Evolutionary conservation across 75 land plant genomes (phyloP).

Genomic region (Isoetes taiwanensis): DNA sequence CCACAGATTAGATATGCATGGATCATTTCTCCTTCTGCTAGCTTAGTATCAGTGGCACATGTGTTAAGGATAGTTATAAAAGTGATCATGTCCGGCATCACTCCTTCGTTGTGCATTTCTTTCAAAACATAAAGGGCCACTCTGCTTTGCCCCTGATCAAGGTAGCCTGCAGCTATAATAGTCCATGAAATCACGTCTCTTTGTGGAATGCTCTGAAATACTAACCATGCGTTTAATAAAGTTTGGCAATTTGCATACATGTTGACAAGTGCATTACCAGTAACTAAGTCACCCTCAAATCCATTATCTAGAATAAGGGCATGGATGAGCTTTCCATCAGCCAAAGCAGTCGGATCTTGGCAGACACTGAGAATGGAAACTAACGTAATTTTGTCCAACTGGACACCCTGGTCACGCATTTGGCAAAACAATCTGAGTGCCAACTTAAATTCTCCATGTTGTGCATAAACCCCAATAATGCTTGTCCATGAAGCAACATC

Average conservation of each 20-base stretch:
- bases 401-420: constrained; percentile 33
- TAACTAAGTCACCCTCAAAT: constrained; percentile 7
- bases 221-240: background rate
- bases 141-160: constrained; percentile 10
- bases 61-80: constrained; percentile 49
- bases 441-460: constrained; percentile 13
- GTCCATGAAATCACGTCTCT: constrained; percentile 55
- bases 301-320: background rate
- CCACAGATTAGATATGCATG: background rate
- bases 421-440: constrained; percentile 23
- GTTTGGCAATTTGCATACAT: constrained; percentile 23
- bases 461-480: constrained; percentile 35
- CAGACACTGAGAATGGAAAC: constrained; percentile 39
- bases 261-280: constrained; percentile 22
- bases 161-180: constrained; percentile 37
- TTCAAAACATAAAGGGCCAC: constrained; percentile 27
- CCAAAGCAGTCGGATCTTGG: background rate
- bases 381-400: constrained; percentile 33
- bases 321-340: background rate
- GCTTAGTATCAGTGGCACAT: background rate
- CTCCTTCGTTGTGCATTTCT: constrained; percentile 31
- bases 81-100: constrained; percentile 29
- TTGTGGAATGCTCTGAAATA: constrained; percentile 36
- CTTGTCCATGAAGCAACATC: constrained; percentile 54
- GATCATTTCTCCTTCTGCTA: constrained; percentile 4